Evolutionary conservation across 2,329 filamentous ascomycete species (phyloP).

Genomic region (Cercospora canescens): DNA sequence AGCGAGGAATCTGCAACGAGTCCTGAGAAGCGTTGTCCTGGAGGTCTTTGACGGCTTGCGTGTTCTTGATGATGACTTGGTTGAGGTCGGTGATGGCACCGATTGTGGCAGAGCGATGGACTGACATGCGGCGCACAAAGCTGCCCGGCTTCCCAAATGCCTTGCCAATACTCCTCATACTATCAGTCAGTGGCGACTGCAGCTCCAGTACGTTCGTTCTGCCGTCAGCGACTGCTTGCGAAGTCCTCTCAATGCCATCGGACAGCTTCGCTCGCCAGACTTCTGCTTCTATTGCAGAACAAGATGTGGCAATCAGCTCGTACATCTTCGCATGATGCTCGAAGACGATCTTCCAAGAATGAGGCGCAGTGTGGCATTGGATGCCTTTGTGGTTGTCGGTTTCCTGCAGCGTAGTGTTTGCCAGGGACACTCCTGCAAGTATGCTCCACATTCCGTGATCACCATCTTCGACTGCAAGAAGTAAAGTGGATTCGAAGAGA

Average conservation of each 20-base stretch:
- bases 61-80: slow-evolving; percentile 86
- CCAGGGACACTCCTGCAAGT: slow-evolving; percentile 70
- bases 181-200: slow-evolving; percentile 65
- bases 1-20: slow-evolving; percentile 67
- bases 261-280: slow-evolving; percentile 75
- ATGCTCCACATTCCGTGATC: slow-evolving; percentile 70
- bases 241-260: slow-evolving; percentile 52
- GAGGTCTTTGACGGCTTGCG: slow-evolving; percentile 64
- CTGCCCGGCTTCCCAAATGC: slow-evolving; percentile 71
- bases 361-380: slow-evolving; percentile 81
- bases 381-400: slow-evolving; percentile 76
- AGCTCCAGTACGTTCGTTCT: slow-evolving; percentile 51
- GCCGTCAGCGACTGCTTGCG: slow-evolving; percentile 52
- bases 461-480: slow-evolving; percentile 69
- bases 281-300: slow-evolving; percentile 74
- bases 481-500: slow-evolving; percentile 77
- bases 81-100: slow-evolving; percentile 66
- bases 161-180: slow-evolving; percentile 72
- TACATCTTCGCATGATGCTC: slow-evolving; percentile 74
- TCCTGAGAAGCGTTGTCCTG: slow-evolving; percentile 44
- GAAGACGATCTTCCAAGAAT: slow-evolving; percentile 91
- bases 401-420: slow-evolving; percentile 66
- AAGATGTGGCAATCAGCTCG: slow-evolving; percentile 85
- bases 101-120: slow-evolving; percentile 75
- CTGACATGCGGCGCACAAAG: slow-evolving; percentile 68